These are phyloP conservation scores for Trichoderma gracile DNA, from an alignment of 2,329 filamentous ascomycete species.

Conservation along the genomic window DNA sequence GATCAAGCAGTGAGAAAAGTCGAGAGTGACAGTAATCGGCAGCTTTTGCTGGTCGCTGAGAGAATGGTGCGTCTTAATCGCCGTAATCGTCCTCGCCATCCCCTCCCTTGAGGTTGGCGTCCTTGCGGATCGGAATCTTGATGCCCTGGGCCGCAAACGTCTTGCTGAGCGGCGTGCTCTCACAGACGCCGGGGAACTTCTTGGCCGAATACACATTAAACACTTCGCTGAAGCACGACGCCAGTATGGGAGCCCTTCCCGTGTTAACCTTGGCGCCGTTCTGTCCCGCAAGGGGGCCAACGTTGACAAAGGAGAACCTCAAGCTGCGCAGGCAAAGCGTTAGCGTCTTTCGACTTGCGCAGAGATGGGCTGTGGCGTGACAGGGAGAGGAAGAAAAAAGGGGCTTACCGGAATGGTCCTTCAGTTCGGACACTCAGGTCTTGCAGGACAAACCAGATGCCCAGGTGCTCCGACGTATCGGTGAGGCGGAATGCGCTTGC, in stretches of 20 bases:
- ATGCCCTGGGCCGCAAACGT: conserved; percentile 91
- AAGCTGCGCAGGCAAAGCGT: conserved; percentile 46
- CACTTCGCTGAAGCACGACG: conserved; percentile 79
- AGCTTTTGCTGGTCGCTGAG: neutral
- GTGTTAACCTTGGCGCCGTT: conserved; percentile 60
- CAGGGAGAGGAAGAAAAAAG: too few species aligned
- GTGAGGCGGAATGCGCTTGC: conserved; percentile 84
- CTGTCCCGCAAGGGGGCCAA: conserved; percentile 55
- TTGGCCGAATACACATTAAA: conserved; percentile 97
- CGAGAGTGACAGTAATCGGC: neutral
- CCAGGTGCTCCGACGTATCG: conserved; percentile 76
- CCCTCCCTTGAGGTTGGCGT: conserved; percentile 59
- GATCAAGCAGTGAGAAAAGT: neutral
- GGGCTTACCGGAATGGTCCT: conserved; percentile 75
- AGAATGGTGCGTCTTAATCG: conserved; percentile 32
- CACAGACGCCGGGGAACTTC: conserved; percentile 96
- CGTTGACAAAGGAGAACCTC: conserved; percentile 78
- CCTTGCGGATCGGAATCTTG: conserved; percentile 94
- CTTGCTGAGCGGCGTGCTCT: conserved; percentile 88
- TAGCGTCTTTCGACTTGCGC: conserved; percentile 23
- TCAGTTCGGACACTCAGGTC: conserved; percentile 94
- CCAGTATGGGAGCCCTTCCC: conserved; percentile 77
- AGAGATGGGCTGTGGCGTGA: too few species aligned
- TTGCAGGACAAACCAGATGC: conserved; percentile 96
- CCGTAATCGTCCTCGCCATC: conserved; percentile 55